Evolutionary conservation across 2,329 filamentous ascomycete genomes (phyloP).

Genomic region (Sclerotinia spermophila): DNA sequence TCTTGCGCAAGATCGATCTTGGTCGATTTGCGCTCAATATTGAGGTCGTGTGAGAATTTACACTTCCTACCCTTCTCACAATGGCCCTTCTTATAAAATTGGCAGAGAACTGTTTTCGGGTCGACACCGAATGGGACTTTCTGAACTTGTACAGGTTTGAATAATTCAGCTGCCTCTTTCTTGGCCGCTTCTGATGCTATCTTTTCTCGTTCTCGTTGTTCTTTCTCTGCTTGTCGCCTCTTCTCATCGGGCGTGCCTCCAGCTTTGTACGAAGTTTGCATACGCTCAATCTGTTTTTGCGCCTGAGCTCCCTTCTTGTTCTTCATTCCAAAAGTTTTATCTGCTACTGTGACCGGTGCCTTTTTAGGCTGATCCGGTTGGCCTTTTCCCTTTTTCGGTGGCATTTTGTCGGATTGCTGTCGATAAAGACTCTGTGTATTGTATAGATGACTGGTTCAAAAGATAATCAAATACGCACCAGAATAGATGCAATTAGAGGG

Average conservation of each 20-base stretch:
- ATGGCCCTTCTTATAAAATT: conserved; percentile 95
- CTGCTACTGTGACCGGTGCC: conserved; percentile 63
- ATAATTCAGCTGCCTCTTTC: conserved; percentile 73
- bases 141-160: conserved; percentile 90
- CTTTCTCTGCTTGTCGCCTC: conserved; percentile 66
- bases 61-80: conserved; percentile 98
- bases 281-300: conserved; percentile 84
- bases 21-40: conserved; percentile 84
- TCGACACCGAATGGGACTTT: conserved; percentile 98
- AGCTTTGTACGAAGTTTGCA: conserved; percentile 68
- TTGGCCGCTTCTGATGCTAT: conserved; percentile 81
- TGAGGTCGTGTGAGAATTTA: conserved; percentile 93
- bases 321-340: conserved; percentile 99
- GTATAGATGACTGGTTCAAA: not conserved
- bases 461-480: not conserved
- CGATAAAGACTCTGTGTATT: not conserved
- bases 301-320: conserved; percentile 95
- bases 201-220: conserved; percentile 78
- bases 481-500: not conserved
- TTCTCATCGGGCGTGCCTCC: conserved; percentile 86
- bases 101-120: conserved; percentile 93
- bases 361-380: conserved; percentile 49
- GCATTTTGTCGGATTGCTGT: conserved; percentile 52
- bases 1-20: conserved; percentile 93
- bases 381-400: conserved; percentile 61